These are phyloP conservation scores for Zopfochytrium polystomum DNA, from an alignment of 371 early-diverging fungal species.

Conservation along the genomic window DNA sequence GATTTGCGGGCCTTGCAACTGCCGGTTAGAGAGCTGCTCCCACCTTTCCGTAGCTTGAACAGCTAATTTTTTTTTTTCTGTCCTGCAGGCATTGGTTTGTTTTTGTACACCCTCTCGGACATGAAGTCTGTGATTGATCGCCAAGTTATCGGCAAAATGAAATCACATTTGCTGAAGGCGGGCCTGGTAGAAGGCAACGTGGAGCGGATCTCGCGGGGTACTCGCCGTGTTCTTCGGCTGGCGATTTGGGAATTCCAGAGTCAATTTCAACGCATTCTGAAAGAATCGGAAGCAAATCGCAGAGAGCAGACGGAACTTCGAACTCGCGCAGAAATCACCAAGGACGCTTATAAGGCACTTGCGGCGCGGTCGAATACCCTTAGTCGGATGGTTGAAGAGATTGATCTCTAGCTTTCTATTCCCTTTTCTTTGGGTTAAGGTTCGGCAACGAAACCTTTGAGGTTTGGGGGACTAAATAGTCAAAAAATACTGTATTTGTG, in stretches of 20 bases:
- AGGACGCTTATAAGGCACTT: constrained; percentile 19
- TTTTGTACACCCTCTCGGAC: constrained; percentile 78
- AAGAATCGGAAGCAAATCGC: constrained; percentile 29
- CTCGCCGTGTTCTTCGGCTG: constrained; percentile 70
- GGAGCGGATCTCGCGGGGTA: constrained; percentile 68
- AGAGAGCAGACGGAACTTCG: constrained; percentile 12
- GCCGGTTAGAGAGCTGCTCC: constrained; percentile 50
- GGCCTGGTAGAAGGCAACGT: constrained; percentile 68
- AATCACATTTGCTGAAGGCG: constrained; percentile 61
- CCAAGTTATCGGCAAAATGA: constrained; percentile 74
- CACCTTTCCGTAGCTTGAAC: constrained; percentile 12
- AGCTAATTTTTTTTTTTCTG: constrained; percentile 34
- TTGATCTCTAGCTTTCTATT: no score
- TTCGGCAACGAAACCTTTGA: no score
- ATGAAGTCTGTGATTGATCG: constrained; percentile 77
- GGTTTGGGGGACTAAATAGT: no score
- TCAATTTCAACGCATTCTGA: constrained; percentile 62
- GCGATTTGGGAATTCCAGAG: constrained; percentile 85
- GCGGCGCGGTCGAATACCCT: constrained; percentile 12
- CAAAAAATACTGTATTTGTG: no score
- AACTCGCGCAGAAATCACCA: constrained; percentile 14
- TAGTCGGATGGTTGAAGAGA: constrained; percentile 17
- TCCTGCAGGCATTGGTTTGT: constrained; percentile 59
- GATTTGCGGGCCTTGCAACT: constrained; percentile 45
- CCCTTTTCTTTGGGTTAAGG: no score